Percentiles rank a stretch among this genome's conserved stretches.
Evolutionary conservation across 1,139 yeast genomes (phyloP).

Genomic region (Yamadazyma conglobata): DNA sequence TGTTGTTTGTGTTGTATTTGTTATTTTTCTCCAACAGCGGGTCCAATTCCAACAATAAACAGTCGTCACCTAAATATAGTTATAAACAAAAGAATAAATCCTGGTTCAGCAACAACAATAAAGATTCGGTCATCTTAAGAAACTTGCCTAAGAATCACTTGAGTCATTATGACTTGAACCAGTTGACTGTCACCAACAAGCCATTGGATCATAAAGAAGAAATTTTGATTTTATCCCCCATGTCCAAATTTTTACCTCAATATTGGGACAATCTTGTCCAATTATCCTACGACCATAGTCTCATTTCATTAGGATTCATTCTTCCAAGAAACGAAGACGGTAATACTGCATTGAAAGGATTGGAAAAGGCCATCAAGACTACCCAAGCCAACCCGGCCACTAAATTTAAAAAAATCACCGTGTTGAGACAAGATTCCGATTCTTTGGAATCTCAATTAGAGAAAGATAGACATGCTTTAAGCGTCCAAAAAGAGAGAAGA

Average conservation of each 20-base stretch:
- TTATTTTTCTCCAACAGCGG: constrained; percentile 34
- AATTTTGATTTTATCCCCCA: constrained; percentile 81
- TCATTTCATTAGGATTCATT: constrained; percentile 86
- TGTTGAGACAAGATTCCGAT: constrained; percentile 85
- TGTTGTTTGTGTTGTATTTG: constrained; percentile 40
- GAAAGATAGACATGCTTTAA: constrained; percentile 67
- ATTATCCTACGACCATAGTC: constrained; percentile 77
- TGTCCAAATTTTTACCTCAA: constrained; percentile 76
- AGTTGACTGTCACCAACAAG: constrained; percentile 63
- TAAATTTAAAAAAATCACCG: constrained; percentile 74
- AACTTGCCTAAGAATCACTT: constrained; percentile 75
- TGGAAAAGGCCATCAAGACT: constrained; percentile 69
- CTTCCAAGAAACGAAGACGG: constrained; percentile 81
- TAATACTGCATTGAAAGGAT: constrained; percentile 63
- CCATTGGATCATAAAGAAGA: constrained; percentile 75
- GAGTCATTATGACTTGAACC: constrained; percentile 79
- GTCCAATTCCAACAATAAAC: constrained; percentile 5
- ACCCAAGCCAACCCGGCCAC: constrained; percentile 54
- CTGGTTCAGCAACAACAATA: constrained; percentile 42
- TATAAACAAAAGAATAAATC: constrained; percentile 49
- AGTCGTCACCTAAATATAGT: constrained; percentile 37
- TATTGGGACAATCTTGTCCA: constrained; percentile 83
- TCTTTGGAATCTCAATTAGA: constrained; percentile 67
- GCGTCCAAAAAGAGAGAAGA: constrained; percentile 87
- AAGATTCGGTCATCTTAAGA: constrained; percentile 51